Conservation (phyloP, 441 rosid genomes). For the Croton laevigatus region DNA sequence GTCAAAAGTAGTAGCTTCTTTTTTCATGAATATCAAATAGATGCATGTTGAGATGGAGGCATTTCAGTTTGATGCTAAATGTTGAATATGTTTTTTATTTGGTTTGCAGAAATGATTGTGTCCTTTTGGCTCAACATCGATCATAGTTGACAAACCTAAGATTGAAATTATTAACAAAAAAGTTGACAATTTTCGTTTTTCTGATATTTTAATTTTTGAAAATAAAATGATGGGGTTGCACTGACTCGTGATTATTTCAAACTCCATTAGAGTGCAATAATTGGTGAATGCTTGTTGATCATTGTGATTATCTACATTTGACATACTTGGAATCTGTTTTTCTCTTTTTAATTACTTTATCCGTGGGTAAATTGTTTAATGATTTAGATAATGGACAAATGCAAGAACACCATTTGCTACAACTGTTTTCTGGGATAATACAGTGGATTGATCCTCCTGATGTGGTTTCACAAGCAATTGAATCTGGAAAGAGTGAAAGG, state of each 20-base stretch:
- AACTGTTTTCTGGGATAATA: constrained; percentile 79
- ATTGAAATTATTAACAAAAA: neutral
- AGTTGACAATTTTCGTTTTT: neutral
- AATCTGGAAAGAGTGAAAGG: constrained; percentile 93
- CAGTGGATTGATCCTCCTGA: constrained; percentile 93
- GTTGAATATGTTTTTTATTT: neutral
- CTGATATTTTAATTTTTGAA: neutral
- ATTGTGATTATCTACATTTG: neutral
- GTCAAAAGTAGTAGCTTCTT: neutral
- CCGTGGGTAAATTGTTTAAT: constrained; percentile 33
- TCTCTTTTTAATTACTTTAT: constrained; percentile 11
- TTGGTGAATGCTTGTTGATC: neutral
- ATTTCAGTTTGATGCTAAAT: neutral
- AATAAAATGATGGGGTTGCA: neutral
- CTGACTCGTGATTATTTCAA: neutral
- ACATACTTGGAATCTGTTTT: neutral
- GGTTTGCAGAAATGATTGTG: neutral
- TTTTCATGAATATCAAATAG: neutral
- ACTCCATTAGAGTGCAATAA: neutral
- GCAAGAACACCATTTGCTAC: constrained; percentile 83
- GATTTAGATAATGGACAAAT: constrained; percentile 64
- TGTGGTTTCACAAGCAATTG: constrained; percentile 74
- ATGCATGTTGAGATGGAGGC: neutral
- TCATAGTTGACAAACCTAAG: constrained; percentile 2
- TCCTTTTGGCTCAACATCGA: neutral